Evolutionary conservation across 768 basidiomycete species (phyloP), one percentile per base, ranked within the genome.

Genomic region (Gelatoporia subvermispora): DNA sequence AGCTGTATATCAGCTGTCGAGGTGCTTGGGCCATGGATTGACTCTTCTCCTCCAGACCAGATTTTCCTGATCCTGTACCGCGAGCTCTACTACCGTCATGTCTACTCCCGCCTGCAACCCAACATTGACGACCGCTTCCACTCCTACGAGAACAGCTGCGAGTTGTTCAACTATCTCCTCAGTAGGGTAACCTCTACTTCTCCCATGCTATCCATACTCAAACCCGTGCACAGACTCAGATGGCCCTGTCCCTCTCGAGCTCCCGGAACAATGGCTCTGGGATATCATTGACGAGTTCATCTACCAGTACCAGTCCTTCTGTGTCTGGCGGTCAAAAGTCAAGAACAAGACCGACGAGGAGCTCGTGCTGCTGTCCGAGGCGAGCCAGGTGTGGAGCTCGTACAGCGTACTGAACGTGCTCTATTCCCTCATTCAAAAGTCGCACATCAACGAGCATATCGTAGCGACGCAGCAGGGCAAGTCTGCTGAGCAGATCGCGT

Each of bases 241-340:
- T 51, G 90, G 88, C 0, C 95, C 95, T 2, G 93, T 97, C 0
- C 68, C 84, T n/a, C 82, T 98, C 43, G 85, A 94, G 52, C 82
- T 99, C 20, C 95, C 95, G 0, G 91, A 94, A 51, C 93, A 96
- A 65, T 99, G 95, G 95, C 70, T 99, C 8, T 98, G 94, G 92
- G 93, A 95, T 61, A 93, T 94, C 66, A 85, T 95, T 61, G 92
- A 95, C 71, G 93, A 94, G 60, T 94, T 94, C 65, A 95, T 97
- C 58, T 99, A 96, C 70, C 95, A 99, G 65, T 99, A 93, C 73
- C 93, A 95, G 64, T 88, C 88, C 1, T 98, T 96, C 70, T 90
- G 91, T 56, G 82, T 89, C 35, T 98, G 93, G 86, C 75, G 93
- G 45, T 85, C 85, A 16, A 92, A 88, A 60, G 76, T 84, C 24